Percentiles rank a stretch among this genome's conserved stretches.
phyloP scores from a whole-genome alignment of 192 early-diverging fungal species.

The Rhizophagus sp. region DNA sequence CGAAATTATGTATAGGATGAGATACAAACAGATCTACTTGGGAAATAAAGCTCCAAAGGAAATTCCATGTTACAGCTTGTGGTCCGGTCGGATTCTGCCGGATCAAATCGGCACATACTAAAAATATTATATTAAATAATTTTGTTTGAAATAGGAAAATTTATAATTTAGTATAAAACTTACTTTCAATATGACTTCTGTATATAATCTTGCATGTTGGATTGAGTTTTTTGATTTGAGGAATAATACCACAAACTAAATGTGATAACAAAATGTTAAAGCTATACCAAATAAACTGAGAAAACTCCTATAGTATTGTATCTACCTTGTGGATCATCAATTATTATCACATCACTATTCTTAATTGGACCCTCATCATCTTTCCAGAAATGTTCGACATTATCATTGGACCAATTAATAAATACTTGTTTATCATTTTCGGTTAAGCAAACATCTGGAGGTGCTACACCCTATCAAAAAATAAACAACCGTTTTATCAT shows the following conservation, averaged over 20 bases:
- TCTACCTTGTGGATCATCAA: constrained; percentile 80
- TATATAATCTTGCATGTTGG: constrained; percentile 72
- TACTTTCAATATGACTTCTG: constrained; percentile 80
- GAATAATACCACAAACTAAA: constrained; percentile 72
- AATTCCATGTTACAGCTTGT: constrained; percentile 75
- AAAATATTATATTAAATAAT: background rate
- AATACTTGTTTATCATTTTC: constrained; percentile 68
- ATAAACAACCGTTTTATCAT: background rate
- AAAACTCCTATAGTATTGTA: background rate
- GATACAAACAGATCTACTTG: constrained; percentile 77
- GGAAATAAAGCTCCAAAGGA: constrained; percentile 72
- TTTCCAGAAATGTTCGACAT: constrained; percentile 76
- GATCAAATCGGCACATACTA: constrained; percentile 70
- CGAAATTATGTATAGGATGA: constrained; percentile 75
- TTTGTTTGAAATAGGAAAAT: background rate
- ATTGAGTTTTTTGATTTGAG: constrained; percentile 70
- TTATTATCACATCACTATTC: constrained; percentile 78
- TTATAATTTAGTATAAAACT: background rate
- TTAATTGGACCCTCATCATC: constrained; percentile 65
- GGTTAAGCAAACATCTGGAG: constrained; percentile 44
- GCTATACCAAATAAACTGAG: background rate
- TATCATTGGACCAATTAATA: constrained; percentile 63
- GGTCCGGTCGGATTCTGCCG: constrained; percentile 54
- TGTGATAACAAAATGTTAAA: background rate
- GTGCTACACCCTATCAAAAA: constrained; percentile 57